These are phyloP conservation scores for Forsythia suspensa DNA, from an alignment of 257 asterid genomes.

Conservation along the genomic window DNA sequence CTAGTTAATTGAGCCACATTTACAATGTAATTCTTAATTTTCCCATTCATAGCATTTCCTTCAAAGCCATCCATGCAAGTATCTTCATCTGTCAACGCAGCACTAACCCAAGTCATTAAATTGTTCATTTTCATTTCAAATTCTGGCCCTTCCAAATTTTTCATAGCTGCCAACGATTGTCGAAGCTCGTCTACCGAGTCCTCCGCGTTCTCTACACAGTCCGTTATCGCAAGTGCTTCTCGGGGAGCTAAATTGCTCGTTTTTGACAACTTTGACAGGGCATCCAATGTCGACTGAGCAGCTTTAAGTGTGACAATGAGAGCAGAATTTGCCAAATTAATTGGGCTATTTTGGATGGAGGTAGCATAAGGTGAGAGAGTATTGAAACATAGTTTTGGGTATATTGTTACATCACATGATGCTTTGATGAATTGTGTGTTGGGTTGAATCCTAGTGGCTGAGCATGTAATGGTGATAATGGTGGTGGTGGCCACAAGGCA, in stretches of 20 bases:
- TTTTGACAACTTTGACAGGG: constrained; percentile 6
- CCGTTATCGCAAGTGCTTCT: constrained; percentile 21
- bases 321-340: constrained; percentile 12
- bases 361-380: constrained; percentile 23
- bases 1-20: constrained; percentile 58
- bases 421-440: constrained; percentile 8
- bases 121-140: constrained; percentile 38
- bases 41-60: constrained; percentile 43
- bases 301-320: constrained; percentile 12
- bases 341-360: constrained; percentile 9
- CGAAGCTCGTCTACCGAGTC: constrained; percentile 23
- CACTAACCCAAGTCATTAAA: constrained; percentile 67
- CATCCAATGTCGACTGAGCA: constrained; percentile 6
- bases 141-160: constrained; percentile 15
- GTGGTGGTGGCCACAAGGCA: neutral
- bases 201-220: constrained; percentile 22
- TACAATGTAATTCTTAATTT: constrained; percentile 40
- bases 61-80: constrained; percentile 53
- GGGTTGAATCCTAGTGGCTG: neutral
- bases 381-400: constrained; percentile 17
- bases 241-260: neutral
- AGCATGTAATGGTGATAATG: neutral
- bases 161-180: constrained; percentile 18
- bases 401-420: constrained; percentile 13
- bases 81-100: constrained; percentile 51